Base-by-base conservation (phyloP, 148 eudicot species). In the Rhododendron mucronatum region DNA sequence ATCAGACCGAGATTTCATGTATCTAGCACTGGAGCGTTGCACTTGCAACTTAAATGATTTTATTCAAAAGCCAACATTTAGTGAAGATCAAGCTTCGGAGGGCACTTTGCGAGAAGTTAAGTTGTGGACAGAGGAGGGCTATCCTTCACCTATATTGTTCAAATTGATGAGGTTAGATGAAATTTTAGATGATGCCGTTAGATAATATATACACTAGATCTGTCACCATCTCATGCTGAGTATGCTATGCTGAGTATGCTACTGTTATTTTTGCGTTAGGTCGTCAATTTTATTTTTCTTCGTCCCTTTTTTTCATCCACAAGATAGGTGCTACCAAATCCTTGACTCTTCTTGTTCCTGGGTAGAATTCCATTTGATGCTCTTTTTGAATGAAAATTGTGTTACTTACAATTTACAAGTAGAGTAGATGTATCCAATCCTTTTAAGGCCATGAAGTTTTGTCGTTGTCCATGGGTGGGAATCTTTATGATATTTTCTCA, bases 1-100 rank as follows among this genome's bases (percentile, higher is more conserved):
- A 63, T 67, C 84, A 87, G 98, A 96, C 89, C 89, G 88, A 80
- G 97, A 95, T 88, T 96, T 96, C 86, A 92, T 94, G 61, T 96
- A 96, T 89, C 92, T 96, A 44, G 86, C 96, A 53, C 90, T 96
- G 85, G 99, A 96, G 90, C 93, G 89, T 13, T 96, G 99, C 86
- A 85, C 91, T 83, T 96, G 98, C 90, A 96, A 91, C 86, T 91
- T 96, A 86, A 86, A 90, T 87, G 99, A 96, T 85, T 87, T 94
- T 50, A 90, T 96, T 75, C 92, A 89, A 87, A 83, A 91, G 57
- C 67, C 5, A 37, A 37, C 86, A 83, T 59, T 30, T 45, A 33
- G 82, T 23, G 80, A 59, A 47, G 81, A 87, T 35, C 88, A 84
- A 83, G 78, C 88, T 3, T 37, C n/a, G 35, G 84, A 86, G 79